Evolutionary conservation across 768 basidiomycete species (phyloP).

Genomic region (Cubamyces lactineus): DNA sequence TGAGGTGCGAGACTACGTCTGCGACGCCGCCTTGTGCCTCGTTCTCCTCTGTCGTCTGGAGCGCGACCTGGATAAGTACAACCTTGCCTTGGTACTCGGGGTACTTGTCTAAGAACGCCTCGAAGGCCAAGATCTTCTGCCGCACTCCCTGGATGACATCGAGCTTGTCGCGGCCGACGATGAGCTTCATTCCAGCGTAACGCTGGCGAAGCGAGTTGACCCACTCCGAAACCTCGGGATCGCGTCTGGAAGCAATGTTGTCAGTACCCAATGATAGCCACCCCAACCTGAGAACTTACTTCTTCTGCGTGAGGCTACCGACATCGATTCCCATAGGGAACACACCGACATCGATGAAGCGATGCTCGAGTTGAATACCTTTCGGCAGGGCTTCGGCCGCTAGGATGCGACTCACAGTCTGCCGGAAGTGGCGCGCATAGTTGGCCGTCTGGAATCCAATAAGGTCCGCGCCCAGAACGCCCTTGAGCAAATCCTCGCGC

Average conservation of each 20-base stretch:
- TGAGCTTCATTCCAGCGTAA: constrained; percentile 83
- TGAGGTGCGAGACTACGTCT: constrained; percentile 78
- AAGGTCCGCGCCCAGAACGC: constrained; percentile 91
- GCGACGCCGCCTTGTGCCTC: constrained; percentile 74
- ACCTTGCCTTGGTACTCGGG: constrained; percentile 83
- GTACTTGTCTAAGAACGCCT: constrained; percentile 75
- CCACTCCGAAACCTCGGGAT: constrained; percentile 84
- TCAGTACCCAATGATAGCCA: constrained; percentile 23
- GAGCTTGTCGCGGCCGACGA: constrained; percentile 88
- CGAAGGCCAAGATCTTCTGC: constrained; percentile 84
- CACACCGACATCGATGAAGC: constrained; percentile 85
- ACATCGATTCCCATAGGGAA: constrained; percentile 93
- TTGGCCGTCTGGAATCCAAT: constrained; percentile 91
- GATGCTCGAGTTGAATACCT: constrained; percentile 71
- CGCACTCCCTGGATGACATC: constrained; percentile 87
- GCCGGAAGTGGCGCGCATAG: constrained; percentile 83
- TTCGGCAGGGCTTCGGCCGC: constrained; percentile 81
- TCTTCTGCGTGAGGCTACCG: constrained; percentile 62
- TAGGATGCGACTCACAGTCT: constrained; percentile 81
- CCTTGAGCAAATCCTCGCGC: constrained; percentile 75
- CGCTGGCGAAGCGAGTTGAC: constrained; percentile 76
- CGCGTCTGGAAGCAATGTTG: constrained; percentile 45
- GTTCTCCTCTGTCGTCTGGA: constrained; percentile 79
- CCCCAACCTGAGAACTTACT: constrained; percentile 42
- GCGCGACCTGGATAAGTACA: constrained; percentile 85